Percentiles rank a stretch among this genome's conserved stretches.
These are phyloP conservation scores for Mortierella claussenii DNA, from an alignment of 192 early-diverging fungal genomes.

Conservation along the genomic window DNA sequence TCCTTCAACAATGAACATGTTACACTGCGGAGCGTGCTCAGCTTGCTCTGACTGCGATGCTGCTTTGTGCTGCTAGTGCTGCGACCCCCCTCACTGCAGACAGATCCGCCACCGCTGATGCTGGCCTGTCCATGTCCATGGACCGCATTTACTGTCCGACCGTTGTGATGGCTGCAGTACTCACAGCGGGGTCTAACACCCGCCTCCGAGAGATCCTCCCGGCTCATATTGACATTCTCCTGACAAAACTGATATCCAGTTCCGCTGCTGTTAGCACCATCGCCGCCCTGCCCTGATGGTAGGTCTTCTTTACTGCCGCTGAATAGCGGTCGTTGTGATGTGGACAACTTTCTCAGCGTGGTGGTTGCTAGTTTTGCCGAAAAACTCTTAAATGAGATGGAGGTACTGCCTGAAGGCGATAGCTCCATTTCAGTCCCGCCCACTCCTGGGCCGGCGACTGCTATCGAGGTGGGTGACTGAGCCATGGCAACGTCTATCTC, in stretches of 20 bases:
- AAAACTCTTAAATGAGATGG: conserved; percentile 6
- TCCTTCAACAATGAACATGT: too few species aligned
- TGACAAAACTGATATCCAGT: conserved; percentile 16
- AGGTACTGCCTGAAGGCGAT: conserved; percentile 9
- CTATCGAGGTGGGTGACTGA: background rate
- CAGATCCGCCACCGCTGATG: conserved; percentile 1
- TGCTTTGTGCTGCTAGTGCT: background rate
- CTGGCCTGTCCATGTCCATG: too few species aligned
- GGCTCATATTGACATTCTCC: conserved; percentile 2
- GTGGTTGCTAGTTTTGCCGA: conserved; percentile 32
- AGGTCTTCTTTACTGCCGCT: conserved; percentile 29
- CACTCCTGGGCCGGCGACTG: background rate
- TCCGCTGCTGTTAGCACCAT: too few species aligned
- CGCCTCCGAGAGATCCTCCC: conserved; percentile 6
- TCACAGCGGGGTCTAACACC: background rate
- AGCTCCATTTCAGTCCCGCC: conserved; percentile 24
- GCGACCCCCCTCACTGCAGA: conserved; percentile 2
- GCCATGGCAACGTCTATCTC: too few species aligned
- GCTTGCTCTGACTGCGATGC: conserved; percentile 17
- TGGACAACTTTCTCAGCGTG: conserved; percentile 29
- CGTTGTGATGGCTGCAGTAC: conserved; percentile 5
- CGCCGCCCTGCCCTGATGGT: too few species aligned
- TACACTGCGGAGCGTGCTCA: conserved; percentile 12
- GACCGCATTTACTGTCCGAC: background rate
- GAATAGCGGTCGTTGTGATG: conserved; percentile 29